Base-by-base conservation (phyloP, 176 grass and related monocot genomes). In the Paspalum vaginatum region DNA sequence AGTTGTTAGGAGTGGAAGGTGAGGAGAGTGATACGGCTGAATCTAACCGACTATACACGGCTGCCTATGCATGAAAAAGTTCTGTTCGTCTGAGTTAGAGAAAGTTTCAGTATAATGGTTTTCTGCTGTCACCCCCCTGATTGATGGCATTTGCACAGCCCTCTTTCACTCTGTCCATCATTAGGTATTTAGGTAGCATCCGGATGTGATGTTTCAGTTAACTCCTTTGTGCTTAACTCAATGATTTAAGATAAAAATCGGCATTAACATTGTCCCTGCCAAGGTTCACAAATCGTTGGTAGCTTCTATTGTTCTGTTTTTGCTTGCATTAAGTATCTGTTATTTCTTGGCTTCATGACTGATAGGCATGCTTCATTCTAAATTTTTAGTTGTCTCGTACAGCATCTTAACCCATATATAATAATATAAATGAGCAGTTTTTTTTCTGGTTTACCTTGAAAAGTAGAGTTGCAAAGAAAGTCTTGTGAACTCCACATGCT, bases 1-100 rank as follows among this genome's bases (percentile, higher is more conserved):
- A 91, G 68, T 85, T 92, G 65, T 86, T 79, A 27, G 87, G 85
- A 46, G 80, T 87, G 50, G 88, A 93, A 91, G 90, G 70, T 32
- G 95, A 93, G 63, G 89, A 91, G 80, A 89, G 75, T 48, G 90
- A 95, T 80, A 95, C 92, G 2, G 90, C 95, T 61, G 81, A 85
- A 59, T 98, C 92, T 55, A 87, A 81, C 65, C 50, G 50, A 61
- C 11, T 75, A 58, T 71, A 42, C 16, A 47, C 58, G 48, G 26
- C 75, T 89, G 84, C 82, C 56, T 74, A 84, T 68, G 66, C 83
- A 69, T 81, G 69, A 90, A 22, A 82, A 45, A 69, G 41, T 80
- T 84, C 17, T 79, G 46, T 57, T 65, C 46, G 43, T 18, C 43
- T 32, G 73, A 77, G 72, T 85, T 67, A 45, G 45, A 68, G 70